phyloP scores from a whole-genome alignment of 2,329 filamentous ascomycete species.

The Aspergillus unguis region DNA sequence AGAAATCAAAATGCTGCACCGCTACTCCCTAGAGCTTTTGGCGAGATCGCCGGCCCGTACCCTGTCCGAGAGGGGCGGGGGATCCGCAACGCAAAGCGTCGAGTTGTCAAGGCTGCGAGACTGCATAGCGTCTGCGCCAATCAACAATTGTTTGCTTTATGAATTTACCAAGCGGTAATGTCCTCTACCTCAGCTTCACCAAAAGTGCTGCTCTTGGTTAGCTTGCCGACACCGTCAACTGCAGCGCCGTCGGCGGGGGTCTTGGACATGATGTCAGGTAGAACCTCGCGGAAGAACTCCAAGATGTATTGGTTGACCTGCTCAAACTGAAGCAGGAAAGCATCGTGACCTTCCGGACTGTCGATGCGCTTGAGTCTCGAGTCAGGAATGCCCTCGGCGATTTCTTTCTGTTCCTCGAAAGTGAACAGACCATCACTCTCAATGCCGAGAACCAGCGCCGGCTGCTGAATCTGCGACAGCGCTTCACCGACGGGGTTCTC shows the following conservation, averaged over 20 bases:
- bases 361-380: conserved; percentile 82
- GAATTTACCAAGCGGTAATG: conserved; percentile 80
- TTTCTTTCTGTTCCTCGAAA: conserved; percentile 91
- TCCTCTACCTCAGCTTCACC: conserved; percentile 95
- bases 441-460: conserved; percentile 86
- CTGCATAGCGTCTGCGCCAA: conserved; percentile 25
- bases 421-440: conserved; percentile 95
- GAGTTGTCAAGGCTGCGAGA: conserved; percentile 23
- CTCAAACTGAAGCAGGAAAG: conserved; percentile 93
- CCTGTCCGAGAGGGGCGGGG: conserved; percentile 19
- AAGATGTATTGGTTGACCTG: conserved; percentile 90
- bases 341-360: conserved; percentile 91
- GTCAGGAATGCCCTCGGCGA: conserved; percentile 76
- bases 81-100: conserved; percentile 12
- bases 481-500: conserved; percentile 63
- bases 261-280: conserved; percentile 83
- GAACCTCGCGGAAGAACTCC: conserved; percentile 73
- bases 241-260: conserved; percentile 48
- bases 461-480: conserved; percentile 78
- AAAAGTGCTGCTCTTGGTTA: conserved; percentile 87
- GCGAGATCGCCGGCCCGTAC: conserved; percentile 15
- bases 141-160: conserved; percentile 2
- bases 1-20: conserved; percentile 31
- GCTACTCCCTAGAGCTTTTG: conserved; percentile 28
- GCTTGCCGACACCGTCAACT: conserved; percentile 55